Evolutionary conservation across 1,139 yeast genomes (phyloP), one percentile per base, ranked within the genome.

Genomic region (Geotrichum siamense): DNA sequence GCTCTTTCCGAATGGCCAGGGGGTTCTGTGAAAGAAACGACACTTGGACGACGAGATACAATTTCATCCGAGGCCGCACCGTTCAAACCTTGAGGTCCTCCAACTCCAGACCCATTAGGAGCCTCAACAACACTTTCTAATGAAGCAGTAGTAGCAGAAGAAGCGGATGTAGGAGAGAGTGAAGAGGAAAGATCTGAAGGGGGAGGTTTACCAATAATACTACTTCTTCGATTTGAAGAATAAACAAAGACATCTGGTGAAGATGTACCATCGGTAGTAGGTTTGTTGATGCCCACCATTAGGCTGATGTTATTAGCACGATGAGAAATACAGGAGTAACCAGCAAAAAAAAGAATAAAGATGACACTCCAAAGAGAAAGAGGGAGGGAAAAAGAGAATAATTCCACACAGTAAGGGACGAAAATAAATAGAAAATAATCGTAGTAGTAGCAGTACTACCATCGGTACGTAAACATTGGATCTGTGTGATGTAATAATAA

Each of bases 1-100:
- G 44, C 32, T 13, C 50, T 36, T 16, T 44, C 50, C 2, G 46
- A 37, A 36, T 47, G 50, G 5, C 48, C 42, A 23, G 37, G 42
- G 3, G 50, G 50, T 34, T 47, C 50, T 10, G 41, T 47, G 25
- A 47, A 47, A 5, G 50, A 47, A 16, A 47, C 47, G n/a, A 39
- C 35, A 21, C 39, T 38, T 1, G 46, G 41, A 10, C 46, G 19
- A 6, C 46, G 46, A 9, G 34, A 17, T 16, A 39, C 8, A 15
- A 25, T 21, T 6, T 38, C 46, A 21, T 16, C 22, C 3, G 20
- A 6, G 12, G 32, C 33, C 9, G 23, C 5, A 12, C 26, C 20
- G 37, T 28, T 36, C 41, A 19, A 6, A n/a, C n/a, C 3, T 10
- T 15, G 25, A n/a, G 16, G 12, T 9, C 38, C 12, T 15, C 15